Evolutionary conservation across 768 basidiomycete species (phyloP).

Genomic region (Lactifluus pinguis): DNA sequence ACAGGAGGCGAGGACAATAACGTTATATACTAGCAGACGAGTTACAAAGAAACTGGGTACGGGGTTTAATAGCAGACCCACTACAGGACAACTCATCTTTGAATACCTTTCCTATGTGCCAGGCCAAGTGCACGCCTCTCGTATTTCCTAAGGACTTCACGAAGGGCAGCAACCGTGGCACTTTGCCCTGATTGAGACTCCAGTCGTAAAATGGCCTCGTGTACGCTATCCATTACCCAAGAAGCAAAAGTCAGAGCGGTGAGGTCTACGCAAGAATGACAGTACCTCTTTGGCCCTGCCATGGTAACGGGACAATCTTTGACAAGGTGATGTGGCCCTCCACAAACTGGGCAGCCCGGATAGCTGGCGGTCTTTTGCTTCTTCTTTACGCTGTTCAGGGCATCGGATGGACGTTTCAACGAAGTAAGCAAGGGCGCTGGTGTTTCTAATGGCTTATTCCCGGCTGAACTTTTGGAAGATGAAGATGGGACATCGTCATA

Average conservation of each 20-base stretch:
- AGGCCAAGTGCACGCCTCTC: background rate
- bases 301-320: slow-evolving; percentile 48
- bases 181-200: slow-evolving; percentile 31
- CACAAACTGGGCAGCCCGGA: slow-evolving; percentile 43
- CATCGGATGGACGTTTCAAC: slow-evolving; percentile 27
- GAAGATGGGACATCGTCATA: background rate
- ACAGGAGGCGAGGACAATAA: background rate
- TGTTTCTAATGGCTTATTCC: background rate
- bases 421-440: background rate
- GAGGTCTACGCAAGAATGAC: background rate
- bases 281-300: slow-evolving; percentile 47
- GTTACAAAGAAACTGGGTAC: background rate
- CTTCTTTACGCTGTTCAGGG: slow-evolving; percentile 10
- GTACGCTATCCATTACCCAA: slow-evolving; percentile 32
- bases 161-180: slow-evolving; percentile 31
- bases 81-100: background rate
- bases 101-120: background rate
- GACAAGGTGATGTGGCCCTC: slow-evolving; percentile 34
- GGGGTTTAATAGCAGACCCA: no score
- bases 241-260: background rate
- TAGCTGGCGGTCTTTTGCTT: slow-evolving; percentile 32
- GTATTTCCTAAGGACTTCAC: slow-evolving; percentile 27
- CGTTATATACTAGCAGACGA: background rate
- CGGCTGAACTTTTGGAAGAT: background rate
- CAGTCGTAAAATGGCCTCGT: slow-evolving; percentile 36